These are phyloP conservation scores for Tricharina praecox DNA, from an alignment of 495 filamentous ascomycete species.

Conservation along the genomic window DNA sequence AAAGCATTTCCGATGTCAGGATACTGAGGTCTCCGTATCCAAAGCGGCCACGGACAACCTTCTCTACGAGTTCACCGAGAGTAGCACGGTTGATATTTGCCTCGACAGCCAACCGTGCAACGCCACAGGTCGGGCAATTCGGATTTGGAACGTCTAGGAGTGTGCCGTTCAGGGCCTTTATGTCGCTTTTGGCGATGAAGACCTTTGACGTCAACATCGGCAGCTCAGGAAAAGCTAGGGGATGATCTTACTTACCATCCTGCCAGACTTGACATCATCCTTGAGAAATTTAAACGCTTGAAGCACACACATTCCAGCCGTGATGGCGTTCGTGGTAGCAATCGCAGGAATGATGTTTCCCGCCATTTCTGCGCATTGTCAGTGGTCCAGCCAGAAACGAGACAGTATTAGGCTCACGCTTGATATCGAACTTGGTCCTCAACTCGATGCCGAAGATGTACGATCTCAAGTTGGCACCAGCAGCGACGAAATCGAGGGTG, in stretches of 20 bases:
- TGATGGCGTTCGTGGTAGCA: conserved; percentile 94
- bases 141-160: conserved; percentile 59
- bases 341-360: conserved; percentile 98
- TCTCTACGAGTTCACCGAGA: conserved; percentile 63
- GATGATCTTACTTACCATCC: conserved; percentile 34
- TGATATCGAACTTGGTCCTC: conserved; percentile 89
- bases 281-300: conserved; percentile 84
- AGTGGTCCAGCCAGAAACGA: neutral
- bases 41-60: conserved; percentile 47
- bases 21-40: conserved; percentile 74
- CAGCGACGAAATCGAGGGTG: conserved; percentile 84
- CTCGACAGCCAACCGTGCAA: conserved; percentile 44
- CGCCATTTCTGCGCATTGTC: conserved; percentile 55
- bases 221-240: neutral
- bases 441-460: conserved; percentile 68
- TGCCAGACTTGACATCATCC: conserved; percentile 37
- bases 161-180: conserved; percentile 57
- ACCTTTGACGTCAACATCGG: neutral
- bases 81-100: conserved; percentile 63
- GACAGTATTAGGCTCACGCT: conserved; percentile 37
- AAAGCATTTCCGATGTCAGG: conserved; percentile 56
- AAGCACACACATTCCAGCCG: conserved; percentile 79
- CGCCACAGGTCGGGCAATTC: conserved; percentile 65
- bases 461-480: conserved; percentile 76
- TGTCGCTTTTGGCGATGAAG: conserved; percentile 60